Evolutionary conservation across 108 stramenopile species (phyloP), one percentile per base, ranked within the genome.

Genomic region (Nitzschia sp.): DNA sequence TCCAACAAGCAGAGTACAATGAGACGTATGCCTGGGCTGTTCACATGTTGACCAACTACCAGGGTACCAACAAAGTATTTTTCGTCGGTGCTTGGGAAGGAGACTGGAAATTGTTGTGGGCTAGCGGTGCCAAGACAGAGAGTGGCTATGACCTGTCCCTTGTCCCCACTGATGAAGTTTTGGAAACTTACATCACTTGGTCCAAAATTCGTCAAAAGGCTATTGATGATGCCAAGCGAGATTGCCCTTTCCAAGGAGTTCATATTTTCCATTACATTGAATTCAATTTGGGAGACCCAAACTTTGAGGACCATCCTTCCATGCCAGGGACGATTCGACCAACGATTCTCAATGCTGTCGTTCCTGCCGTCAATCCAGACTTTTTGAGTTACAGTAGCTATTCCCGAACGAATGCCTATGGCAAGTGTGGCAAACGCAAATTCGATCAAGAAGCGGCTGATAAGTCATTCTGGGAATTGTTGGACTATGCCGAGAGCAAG

Each of bases 311-410:
- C 24, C 20, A 54, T 24, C 53, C 53, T 12, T 22, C 53, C 21
- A 24, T 7, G n/a, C 20, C 53, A 21, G 53, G 53, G 2, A 12
- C 53, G 24, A 19, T 24, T 12, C 19, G 53, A 54, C 53, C 53
- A 2, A 54, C 53, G 21, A 54, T 50, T 17, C 48, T 50, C 3
- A 50, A 50, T 19, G 3, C 48, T 15, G 48, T 50, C 17, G 48
- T 50, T 12, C 53, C 53, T 5, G 20, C n/a, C 9, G 8, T 54
- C 19, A 54, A 54, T 24, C 53, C 53, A 3, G 53, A 54, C 53
- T 54, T 54, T 54, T 12, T 54, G 12, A 54, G 53, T 54, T 54
- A 54, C 24, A 54, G 53, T 22, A 54, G 53, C 6, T 54, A 54
- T 24, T 22, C 19, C 2, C 19, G 53, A 12, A 54, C 53, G 3